Conservation (phyloP, 2,329 filamentous ascomycete species). For the Curvularia sp. region DNA sequence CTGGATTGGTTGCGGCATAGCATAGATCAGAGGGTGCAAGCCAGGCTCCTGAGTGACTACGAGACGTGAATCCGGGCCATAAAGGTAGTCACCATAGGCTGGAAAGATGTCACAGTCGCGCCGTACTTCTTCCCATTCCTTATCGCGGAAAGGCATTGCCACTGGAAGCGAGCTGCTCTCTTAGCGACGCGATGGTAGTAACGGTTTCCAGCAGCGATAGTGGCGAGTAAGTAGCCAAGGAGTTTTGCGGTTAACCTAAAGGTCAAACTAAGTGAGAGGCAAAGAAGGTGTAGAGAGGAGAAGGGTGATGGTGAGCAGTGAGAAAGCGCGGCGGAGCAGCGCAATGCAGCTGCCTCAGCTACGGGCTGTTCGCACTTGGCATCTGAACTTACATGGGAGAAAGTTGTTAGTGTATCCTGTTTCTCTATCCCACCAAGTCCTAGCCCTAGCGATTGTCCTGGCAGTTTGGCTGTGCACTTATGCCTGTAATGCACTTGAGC, state of each 20-base stretch:
- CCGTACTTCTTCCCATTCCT: constrained; percentile 28
- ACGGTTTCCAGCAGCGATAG: not conserved
- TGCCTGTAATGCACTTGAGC: not conserved
- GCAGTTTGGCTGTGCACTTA: not conserved
- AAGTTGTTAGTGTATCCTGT: not conserved
- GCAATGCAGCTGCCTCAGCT: not conserved
- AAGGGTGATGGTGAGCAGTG: not conserved
- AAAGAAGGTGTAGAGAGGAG: not conserved
- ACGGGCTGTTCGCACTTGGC: not conserved
- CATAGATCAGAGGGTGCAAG: constrained; percentile 25
- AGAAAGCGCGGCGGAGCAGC: constrained; percentile 7
- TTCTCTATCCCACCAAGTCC: not conserved
- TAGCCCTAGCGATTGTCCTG: not conserved
- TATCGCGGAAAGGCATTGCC: constrained; percentile 29
- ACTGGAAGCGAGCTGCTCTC: not conserved
- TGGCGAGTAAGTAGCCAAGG: not conserved
- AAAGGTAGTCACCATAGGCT: constrained; percentile 34
- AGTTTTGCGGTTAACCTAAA: not conserved
- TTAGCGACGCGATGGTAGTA: not conserved
- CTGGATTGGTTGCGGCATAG: not conserved
- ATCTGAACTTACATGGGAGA: not conserved
- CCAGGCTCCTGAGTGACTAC: constrained; percentile 25
- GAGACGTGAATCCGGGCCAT: constrained; percentile 23
- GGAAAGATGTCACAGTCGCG: constrained; percentile 32
- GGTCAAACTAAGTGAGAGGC: not conserved